phyloP scores from a whole-genome alignment of 2,329 filamentous ascomycete species.

The Fusarium lateritium region DNA sequence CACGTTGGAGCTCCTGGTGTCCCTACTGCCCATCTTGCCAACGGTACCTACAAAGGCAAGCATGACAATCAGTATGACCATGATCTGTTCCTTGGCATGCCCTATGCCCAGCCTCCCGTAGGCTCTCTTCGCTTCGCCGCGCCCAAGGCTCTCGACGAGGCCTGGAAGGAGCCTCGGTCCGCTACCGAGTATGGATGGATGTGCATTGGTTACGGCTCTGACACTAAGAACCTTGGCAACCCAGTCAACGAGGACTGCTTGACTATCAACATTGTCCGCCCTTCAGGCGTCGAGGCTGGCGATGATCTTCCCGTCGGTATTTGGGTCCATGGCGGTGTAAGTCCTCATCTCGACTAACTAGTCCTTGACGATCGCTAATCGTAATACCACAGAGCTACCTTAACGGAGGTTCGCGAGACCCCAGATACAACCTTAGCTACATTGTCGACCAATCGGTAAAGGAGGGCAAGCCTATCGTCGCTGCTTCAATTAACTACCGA shows the following conservation, averaged over 20 bases:
- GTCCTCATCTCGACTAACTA: neutral
- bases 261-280: constrained; percentile 48
- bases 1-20: neutral
- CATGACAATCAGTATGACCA: constrained; percentile 55
- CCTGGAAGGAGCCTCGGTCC: constrained; percentile 58
- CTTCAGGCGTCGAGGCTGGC: constrained; percentile 46
- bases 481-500: constrained; percentile 66
- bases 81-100: constrained; percentile 69
- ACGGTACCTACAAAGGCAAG: constrained; percentile 64
- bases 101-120: constrained; percentile 68
- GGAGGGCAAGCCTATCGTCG: constrained; percentile 65
- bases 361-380: constrained; percentile 16
- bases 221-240: constrained; percentile 44
- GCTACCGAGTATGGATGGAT: constrained; percentile 63
- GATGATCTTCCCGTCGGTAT: constrained; percentile 69
- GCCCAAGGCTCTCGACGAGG: constrained; percentile 64
- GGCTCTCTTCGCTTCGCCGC: constrained; percentile 67
- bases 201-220: constrained; percentile 66
- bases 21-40: constrained; percentile 45
- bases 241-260: constrained; percentile 47
- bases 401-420: constrained; percentile 46
- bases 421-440: constrained; percentile 72
- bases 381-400: constrained; percentile 38
- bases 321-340: constrained; percentile 68
- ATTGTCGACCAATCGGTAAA: constrained; percentile 66